Conservation (phyloP, 1,284 basidiomycete species). For the Bjerkandera adusta region DNA sequence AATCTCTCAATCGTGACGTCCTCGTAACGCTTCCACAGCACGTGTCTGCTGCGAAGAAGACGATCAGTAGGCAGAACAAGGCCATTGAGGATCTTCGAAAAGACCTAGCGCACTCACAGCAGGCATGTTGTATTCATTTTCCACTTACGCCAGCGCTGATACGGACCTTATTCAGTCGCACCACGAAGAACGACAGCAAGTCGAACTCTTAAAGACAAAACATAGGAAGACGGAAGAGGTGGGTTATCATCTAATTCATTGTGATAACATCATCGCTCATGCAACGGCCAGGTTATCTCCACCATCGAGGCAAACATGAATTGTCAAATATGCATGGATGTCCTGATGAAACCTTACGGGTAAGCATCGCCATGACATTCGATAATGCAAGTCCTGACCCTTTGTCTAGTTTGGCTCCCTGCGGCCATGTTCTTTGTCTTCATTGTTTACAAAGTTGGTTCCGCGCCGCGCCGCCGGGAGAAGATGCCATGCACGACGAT, state of each 20-base stretch:
- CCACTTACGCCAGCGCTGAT: not conserved
- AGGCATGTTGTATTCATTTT: slow-evolving; percentile 25
- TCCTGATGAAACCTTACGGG: slow-evolving; percentile 61
- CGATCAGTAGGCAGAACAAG: slow-evolving; percentile 55
- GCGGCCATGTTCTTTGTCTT: slow-evolving; percentile 70
- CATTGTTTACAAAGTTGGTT: slow-evolving; percentile 75
- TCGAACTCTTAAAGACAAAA: slow-evolving; percentile 46
- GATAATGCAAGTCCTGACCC: not conserved
- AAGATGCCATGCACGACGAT: slow-evolving; percentile 54
- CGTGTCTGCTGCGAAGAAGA: slow-evolving; percentile 48
- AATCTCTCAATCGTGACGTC: not conserved
- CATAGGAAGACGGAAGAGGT: slow-evolving; percentile 57
- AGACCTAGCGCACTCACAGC: slow-evolving; percentile 35
- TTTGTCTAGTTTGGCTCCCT: slow-evolving; percentile 56
- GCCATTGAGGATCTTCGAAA: slow-evolving; percentile 49
- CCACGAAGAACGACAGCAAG: slow-evolving; percentile 45
- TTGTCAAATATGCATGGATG: slow-evolving; percentile 76
- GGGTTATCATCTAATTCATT: slow-evolving; percentile 14
- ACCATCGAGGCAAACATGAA: slow-evolving; percentile 56
- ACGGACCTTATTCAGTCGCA: slow-evolving; percentile 38
- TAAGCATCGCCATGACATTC: slow-evolving; percentile 31
- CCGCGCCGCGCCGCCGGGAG: slow-evolving; percentile 53
- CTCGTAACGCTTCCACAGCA: slow-evolving; percentile 27
- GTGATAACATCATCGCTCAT: slow-evolving; percentile 3
- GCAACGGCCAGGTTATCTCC: slow-evolving; percentile 45